Evolutionary conservation across 805 yeast species (phyloP), one percentile per base, ranked within the genome.

Genomic region (Suhomyces sp.): DNA sequence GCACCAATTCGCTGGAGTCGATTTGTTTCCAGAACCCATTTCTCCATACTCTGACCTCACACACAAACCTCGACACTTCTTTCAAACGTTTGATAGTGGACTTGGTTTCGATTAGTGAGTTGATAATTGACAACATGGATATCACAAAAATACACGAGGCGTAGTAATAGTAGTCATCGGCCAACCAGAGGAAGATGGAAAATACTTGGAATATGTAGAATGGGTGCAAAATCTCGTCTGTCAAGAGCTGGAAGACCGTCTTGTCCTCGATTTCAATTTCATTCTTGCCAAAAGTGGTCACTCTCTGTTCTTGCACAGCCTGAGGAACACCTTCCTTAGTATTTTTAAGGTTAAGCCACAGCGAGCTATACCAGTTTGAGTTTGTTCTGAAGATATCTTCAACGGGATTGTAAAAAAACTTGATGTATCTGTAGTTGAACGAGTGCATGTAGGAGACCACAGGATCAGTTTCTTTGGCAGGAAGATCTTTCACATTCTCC

Each of bases 121-220:
- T 89, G 15, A 79, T 71, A 24, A 94, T 86, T 1, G 97, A 89
- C 4, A 88, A 71, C 38, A 91, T 66, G 0, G 99, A 94, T 33
- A 94, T 94, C 35, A 91, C 53, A 59, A 94, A 86, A 55, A 94
- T 94, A 69, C 99, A 96, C 17, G 83, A 78, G 0, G 99, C 99
- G 66, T 94, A 94, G 71, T 93, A 94, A 67, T 86, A 88, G 69
- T 96, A 94, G 60, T 88, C 87, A 68, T 94, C 99, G 13, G 90
- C 82, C 9, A 90, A 79, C 99, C 99, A 94, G 45, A 94, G 74
- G 31, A 92, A 72, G 52, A 94, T 88, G 3, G 97, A 91, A 65
- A 93, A 93, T 1, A 93, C 85, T 73, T 94, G 99, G 67, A 94
- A 94, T 44, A 96, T 81, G 67, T 94, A 94, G 66, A 94, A 94